Conservation (phyloP, 2,329 filamentous ascomycete genomes). For the Aulographum hederae region DNA sequence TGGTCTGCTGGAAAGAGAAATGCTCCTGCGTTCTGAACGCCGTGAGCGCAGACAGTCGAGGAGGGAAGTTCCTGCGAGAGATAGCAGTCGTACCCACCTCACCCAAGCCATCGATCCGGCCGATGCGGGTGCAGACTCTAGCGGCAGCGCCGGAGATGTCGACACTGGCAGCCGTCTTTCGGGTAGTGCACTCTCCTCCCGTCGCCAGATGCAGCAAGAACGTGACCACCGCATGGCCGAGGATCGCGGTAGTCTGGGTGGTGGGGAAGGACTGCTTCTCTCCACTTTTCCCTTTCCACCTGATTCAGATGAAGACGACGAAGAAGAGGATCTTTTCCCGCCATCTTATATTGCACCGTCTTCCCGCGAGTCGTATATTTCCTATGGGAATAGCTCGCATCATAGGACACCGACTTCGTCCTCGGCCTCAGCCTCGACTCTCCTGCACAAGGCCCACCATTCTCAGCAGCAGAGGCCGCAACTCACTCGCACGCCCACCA, state of each 20-base stretch:
- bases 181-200: not conserved
- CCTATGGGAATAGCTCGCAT: too few relatives aligned
- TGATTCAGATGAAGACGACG: slow-evolving; percentile 9
- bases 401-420: not conserved
- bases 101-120: not conserved
- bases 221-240: too few relatives aligned
- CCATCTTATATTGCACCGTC: slow-evolving; percentile 9
- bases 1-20: slow-evolving; percentile 33
- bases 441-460: not conserved
- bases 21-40: slow-evolving; percentile 21
- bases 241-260: not conserved
- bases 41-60: not conserved
- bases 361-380: too few relatives aligned
- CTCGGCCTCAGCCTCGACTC: not conserved
- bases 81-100: not conserved
- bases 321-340: slow-evolving; percentile 8
- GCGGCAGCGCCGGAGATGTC: slow-evolving; percentile 25
- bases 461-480: not conserved
- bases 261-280: too few relatives aligned
- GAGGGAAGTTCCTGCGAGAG: too few relatives aligned
- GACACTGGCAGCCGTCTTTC: slow-evolving; percentile 12
- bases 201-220: too few relatives aligned
- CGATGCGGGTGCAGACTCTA: slow-evolving; percentile 16
- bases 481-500: slow-evolving; percentile 14
- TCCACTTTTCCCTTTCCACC: slow-evolving; percentile 1